Conservation (phyloP, 1,139 yeast species). For the Zygosaccharomyces pseudobailii region DNA sequence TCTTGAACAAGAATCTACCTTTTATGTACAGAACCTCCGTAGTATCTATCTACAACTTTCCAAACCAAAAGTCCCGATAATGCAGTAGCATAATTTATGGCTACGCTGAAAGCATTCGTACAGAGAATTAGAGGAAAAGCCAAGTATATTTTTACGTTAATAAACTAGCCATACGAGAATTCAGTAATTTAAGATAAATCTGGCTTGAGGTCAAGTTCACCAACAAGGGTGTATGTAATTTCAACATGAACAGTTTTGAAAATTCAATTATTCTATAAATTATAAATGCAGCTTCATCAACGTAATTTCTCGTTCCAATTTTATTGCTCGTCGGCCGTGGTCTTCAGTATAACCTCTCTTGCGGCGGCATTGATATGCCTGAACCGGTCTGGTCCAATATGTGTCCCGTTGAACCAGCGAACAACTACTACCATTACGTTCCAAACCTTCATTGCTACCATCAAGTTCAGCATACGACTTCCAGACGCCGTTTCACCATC, state of each 20-base stretch:
- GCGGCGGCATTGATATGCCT: constrained; percentile 90
- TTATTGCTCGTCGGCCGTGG: constrained; percentile 36
- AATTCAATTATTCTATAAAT: constrained; percentile 3
- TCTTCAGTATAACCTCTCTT: constrained; percentile 71
- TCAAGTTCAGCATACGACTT: constrained; percentile 71
- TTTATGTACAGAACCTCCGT: too few species aligned
- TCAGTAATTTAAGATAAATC: too few species aligned
- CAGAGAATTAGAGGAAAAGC: too few species aligned
- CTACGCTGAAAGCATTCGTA: too few species aligned
- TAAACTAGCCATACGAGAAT: too few species aligned
- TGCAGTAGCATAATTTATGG: too few species aligned
- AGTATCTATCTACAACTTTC: too few species aligned
- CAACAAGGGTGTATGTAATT: too few species aligned
- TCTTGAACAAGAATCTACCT: too few species aligned
- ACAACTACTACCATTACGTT: constrained; percentile 78
- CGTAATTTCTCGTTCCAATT: constrained; percentile 26
- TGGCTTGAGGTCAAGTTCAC: too few species aligned
- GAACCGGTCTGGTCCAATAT: constrained; percentile 88
- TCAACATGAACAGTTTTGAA: background rate
- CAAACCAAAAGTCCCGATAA: too few species aligned
- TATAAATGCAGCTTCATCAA: background rate
- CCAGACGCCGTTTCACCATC: constrained; percentile 99
- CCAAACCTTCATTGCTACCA: constrained; percentile 79
- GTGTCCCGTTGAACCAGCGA: constrained; percentile 93
- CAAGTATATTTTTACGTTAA: too few species aligned